Base-by-base conservation (phyloP, 139 green algal species). In the Limnomonas spitsbergensis region DNA sequence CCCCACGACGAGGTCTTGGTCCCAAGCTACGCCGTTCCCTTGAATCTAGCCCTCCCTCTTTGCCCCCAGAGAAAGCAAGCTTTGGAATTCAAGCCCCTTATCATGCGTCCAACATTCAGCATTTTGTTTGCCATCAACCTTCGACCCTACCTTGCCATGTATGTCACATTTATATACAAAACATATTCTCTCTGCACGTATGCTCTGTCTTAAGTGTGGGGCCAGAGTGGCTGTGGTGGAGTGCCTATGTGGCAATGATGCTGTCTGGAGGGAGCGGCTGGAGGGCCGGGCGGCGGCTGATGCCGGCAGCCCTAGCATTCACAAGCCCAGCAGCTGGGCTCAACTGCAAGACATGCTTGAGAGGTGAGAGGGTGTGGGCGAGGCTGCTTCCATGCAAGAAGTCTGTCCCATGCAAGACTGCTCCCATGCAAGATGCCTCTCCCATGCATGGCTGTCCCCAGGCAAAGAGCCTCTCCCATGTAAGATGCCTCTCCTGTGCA, bases 241-340 rank as follows among this genome's bases (percentile, higher is more conserved):
- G 32, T 89, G 88, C 40, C 2, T 80, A 29, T 79, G 86, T 24
- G 2, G 40, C 3, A 52, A 91, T 24, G 38, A 73, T 3, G 68
- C 35, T 0, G 4, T 80, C 1, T 94, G 90, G 90, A 73, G 79
- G 52, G 34, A 54, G 36, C 77, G 87, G 29, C 54, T 94, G 4
- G 84, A 94, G 69, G 69, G 34, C 34, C 69, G 90, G 4, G 83
- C 69, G 0, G 42, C 36, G 7, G 1, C 29, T n/a, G 68, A 88
- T 24, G 9, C 37, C 0, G 75, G 77, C 24, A 78, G 68, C 0
- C 72, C 77, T 0, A 31, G 66, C 1, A 40, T 4, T 0, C 89
- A 93, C 81, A 93, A 93, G 81, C 89, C 89, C 1, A 34, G 75
- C 2, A 82, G 27, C 26, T 93, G 89, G 89, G 69, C 74, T 29